Percentiles rank a stretch among this genome's conserved stretches.
phyloP scores from a whole-genome alignment of 192 early-diverging fungal species.

The Entomortierella parvispora region DNA sequence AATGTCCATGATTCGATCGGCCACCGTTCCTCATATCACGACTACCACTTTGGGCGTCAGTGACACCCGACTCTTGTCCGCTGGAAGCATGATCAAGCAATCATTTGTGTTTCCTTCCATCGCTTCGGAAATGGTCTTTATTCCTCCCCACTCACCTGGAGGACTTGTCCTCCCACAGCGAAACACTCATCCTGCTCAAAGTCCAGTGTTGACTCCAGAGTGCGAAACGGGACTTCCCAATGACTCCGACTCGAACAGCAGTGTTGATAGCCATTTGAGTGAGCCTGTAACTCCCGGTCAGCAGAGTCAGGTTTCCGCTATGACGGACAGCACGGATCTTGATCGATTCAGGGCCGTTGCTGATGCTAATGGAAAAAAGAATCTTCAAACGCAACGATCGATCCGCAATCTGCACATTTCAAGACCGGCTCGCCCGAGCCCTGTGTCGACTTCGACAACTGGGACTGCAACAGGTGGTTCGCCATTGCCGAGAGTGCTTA shows the following conservation, averaged over 20 bases:
- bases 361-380: slow-evolving; percentile 7
- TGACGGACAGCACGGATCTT: neutral
- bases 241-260: neutral
- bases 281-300: neutral
- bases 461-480: neutral
- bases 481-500: slow-evolving; percentile 41
- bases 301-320: neutral
- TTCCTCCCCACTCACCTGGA: slow-evolving; percentile 44
- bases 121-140: slow-evolving; percentile 1
- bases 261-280: neutral
- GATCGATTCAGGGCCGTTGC: slow-evolving; percentile 11
- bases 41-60: slow-evolving; percentile 22
- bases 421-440: slow-evolving; percentile 2
- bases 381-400: slow-evolving; percentile 13
- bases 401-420: slow-evolving; percentile 15
- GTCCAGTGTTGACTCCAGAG: slow-evolving; percentile 19
- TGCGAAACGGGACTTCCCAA: slow-evolving; percentile 10
- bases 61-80: slow-evolving; percentile 22
- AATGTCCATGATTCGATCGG: slow-evolving; percentile 30
- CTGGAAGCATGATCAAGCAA: slow-evolving; percentile 26
- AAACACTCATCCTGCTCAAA: slow-evolving; percentile 1
- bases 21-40: slow-evolving; percentile 33
- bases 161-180: slow-evolving; percentile 38
- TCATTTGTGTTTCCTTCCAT: slow-evolving; percentile 23
- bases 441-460: neutral